Percentiles rank a stretch among this genome's conserved stretches.
Conservation (phyloP, 345 rosid species). For the Chamaenerion angustifolium region DNA sequence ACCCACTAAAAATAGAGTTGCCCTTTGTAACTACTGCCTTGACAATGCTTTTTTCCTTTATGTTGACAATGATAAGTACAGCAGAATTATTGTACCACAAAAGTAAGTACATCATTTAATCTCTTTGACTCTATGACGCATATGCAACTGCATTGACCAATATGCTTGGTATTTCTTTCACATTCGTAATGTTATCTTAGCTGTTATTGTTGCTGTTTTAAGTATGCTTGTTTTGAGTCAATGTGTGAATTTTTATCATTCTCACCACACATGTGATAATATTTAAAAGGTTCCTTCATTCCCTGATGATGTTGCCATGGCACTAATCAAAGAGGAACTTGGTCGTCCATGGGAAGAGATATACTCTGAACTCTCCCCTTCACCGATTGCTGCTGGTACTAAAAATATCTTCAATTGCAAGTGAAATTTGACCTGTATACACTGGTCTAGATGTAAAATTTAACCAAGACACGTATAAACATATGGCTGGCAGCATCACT, state of each 20-base stretch:
- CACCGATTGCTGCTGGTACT: constrained; percentile 94
- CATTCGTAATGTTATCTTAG: background rate
- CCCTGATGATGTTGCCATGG: constrained; percentile 97
- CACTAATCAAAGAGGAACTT: constrained; percentile 85
- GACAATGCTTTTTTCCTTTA: too few species aligned
- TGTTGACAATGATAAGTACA: too few species aligned
- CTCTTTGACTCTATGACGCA: too few species aligned
- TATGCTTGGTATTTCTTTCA: too few species aligned
- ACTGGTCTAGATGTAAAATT: background rate
- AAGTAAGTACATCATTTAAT: too few species aligned
- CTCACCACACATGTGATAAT: background rate
- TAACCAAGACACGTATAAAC: background rate
- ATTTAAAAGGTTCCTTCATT: constrained; percentile 83
- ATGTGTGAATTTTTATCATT: background rate
- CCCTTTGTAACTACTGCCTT: too few species aligned
- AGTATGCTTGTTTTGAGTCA: background rate
- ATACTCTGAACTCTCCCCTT: constrained; percentile 85
- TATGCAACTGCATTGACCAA: too few species aligned
- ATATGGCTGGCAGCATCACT: constrained; percentile 56
- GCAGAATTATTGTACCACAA: too few species aligned
- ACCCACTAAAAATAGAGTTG: too few species aligned
- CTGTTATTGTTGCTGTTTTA: background rate
- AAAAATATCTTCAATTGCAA: background rate
- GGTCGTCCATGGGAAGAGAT: constrained; percentile 78
- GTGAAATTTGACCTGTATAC: too few species aligned